Evolutionary conservation across 2,329 filamentous ascomycete species (phyloP).

Genomic region (Taxawa tesnikishii): DNA sequence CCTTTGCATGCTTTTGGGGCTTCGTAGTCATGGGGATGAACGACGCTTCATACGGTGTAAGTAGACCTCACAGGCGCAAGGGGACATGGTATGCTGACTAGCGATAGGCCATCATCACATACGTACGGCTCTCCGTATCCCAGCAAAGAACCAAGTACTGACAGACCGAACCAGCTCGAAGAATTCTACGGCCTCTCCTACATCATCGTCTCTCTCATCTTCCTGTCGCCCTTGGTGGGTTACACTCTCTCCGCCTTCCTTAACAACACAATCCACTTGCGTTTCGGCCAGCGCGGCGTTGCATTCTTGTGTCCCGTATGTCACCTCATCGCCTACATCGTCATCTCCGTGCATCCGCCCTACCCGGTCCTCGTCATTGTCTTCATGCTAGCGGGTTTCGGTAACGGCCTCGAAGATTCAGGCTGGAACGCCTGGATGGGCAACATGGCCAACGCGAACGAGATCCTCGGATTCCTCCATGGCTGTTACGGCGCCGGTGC

Average conservation of each 20-base stretch:
- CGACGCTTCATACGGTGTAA: slow-evolving; percentile 52
- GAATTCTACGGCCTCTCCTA: slow-evolving; percentile 51
- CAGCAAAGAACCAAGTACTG: neutral
- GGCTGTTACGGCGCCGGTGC: slow-evolving; percentile 62
- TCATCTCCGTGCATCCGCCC: slow-evolving; percentile 55
- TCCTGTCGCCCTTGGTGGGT: slow-evolving; percentile 53
- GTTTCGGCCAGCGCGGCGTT: slow-evolving; percentile 58
- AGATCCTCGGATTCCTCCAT: slow-evolving; percentile 62
- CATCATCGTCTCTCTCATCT: slow-evolving; percentile 52
- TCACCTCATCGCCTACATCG: slow-evolving; percentile 53
- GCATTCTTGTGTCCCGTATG: slow-evolving; percentile 51
- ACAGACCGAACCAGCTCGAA: slow-evolving; percentile 36
- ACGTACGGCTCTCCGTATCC: slow-evolving; percentile 19
- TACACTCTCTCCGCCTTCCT: slow-evolving; percentile 51
- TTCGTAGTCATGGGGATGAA: slow-evolving; percentile 58
- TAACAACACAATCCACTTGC: slow-evolving; percentile 54
- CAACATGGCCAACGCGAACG: slow-evolving; percentile 61
- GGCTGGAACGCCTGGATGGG: slow-evolving; percentile 54
- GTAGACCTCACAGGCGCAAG: slow-evolving; percentile 13
- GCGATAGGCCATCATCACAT: slow-evolving; percentile 33
- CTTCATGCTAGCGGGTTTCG: slow-evolving; percentile 55
- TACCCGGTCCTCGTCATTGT: slow-evolving; percentile 55
- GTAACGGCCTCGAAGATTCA: slow-evolving; percentile 56
- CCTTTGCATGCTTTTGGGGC: slow-evolving; percentile 46
- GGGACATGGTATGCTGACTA: slow-evolving; percentile 4